A percentile compares a stretch with the other conserved stretches of the same genome.
These are phyloP conservation scores for Phaeosphaeria sp. DNA, from an alignment of 2,329 filamentous ascomycete species.

Conservation along the genomic window DNA sequence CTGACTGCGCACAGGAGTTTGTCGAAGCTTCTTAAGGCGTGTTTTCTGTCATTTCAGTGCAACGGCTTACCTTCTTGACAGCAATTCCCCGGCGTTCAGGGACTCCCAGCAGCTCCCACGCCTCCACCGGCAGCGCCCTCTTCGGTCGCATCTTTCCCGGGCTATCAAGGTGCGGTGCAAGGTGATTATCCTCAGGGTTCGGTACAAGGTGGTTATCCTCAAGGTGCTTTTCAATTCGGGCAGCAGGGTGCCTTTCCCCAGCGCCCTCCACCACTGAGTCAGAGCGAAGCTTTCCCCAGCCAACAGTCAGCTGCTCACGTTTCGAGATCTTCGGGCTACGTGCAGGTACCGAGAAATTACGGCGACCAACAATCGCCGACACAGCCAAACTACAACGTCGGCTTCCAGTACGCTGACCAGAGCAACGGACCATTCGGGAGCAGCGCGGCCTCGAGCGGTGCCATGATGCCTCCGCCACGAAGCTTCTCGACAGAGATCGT, in stretches of 20 bases:
- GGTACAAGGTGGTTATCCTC: constrained; percentile 17
- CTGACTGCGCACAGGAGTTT: constrained; percentile 22
- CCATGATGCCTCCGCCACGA: constrained; percentile 21
- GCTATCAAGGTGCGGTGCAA: constrained; percentile 19
- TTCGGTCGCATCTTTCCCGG: constrained; percentile 26
- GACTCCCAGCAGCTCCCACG: constrained; percentile 34
- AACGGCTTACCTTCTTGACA: constrained; percentile 16
- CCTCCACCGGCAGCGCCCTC: constrained; percentile 31
- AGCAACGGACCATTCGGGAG: constrained; percentile 7
- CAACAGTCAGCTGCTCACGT: constrained; percentile 14
- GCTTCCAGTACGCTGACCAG: constrained; percentile 25
- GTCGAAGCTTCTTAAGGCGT: neutral
- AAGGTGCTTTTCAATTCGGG: constrained; percentile 16
- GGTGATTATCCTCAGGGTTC: constrained; percentile 15
- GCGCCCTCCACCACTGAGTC: constrained; percentile 25
- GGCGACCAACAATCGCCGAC: constrained; percentile 2
- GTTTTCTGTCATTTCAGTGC: neutral
- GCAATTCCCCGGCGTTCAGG: constrained; percentile 28
- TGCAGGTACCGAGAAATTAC: constrained; percentile 6
- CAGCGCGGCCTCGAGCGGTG: constrained; percentile 3
- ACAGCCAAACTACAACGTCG: constrained; percentile 5
- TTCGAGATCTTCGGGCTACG: constrained; percentile 13
- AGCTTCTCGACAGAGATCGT: constrained; percentile 15
- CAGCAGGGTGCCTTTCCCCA: constrained; percentile 20
- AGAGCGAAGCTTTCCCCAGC: constrained; percentile 12